Base-by-base conservation (phyloP, 305 asterid genomes). In the Fraxinus platypoda region DNA sequence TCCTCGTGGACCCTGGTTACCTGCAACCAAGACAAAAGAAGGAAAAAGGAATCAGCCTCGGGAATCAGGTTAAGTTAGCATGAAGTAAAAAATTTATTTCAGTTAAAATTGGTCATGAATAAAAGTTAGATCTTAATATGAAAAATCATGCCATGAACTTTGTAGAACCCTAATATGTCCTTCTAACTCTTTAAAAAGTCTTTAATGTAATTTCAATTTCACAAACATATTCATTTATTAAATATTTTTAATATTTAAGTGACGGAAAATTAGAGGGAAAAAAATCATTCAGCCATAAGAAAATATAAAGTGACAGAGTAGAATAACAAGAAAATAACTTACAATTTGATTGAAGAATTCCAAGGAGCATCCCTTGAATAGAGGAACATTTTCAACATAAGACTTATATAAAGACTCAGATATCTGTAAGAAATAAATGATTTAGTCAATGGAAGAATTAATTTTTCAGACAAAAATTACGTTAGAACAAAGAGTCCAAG, bases 341-440 rank as follows among this genome's bases (percentile, higher is more conserved):
- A 95, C 98, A 28, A 92, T 92, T 87, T 95, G 97, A 84, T 90
- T 93, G 86, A 94, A 90, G 86, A 94, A 95, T 74, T 94, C 99
- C 1, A 87, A 76, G 81, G 97, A 92, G 83, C 99, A 95, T 66
- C 89, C 97, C 68, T 86, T 88, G 90, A 95, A 95, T 84, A 94
- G 94, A 76, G 91, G 87, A 81, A 93, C 86, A 68, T 90, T 88
- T 88, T 88, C 95, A 8, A 95, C 85, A 43, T 88, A 89, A 25
- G 88, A 84, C 87, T 88, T 87, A 54, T 95, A 95, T 80, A 95
- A 80, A 78, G 88, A 88, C 84, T 93, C 92, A 0, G 97, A 91
- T 77, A 95, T 90, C 99, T 95, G 94, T 90, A 87, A 77, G 19
- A 76, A 66, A 25, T 43, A 15, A 83, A 84, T 62, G 23, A 62